A percentile compares a stretch with the other conserved stretches of the same genome.
phyloP scores from a whole-genome alignment of 2,329 filamentous ascomycete genomes.

The Pseudocercospora fijiensis region DNA sequence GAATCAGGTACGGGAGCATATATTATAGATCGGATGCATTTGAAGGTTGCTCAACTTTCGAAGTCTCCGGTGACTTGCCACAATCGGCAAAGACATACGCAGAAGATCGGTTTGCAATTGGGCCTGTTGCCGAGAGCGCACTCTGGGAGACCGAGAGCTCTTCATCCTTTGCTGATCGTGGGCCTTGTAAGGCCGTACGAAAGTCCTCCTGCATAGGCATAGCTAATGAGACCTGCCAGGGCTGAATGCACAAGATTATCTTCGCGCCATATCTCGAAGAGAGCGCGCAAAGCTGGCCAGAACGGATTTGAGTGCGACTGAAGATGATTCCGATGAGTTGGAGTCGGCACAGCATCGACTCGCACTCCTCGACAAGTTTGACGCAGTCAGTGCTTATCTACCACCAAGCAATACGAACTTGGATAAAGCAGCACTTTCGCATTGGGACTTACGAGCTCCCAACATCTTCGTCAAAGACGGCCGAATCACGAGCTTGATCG shows the following conservation, averaged over 20 bases:
- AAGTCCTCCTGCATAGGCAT: neutral
- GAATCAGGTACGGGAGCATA: conserved; percentile 41
- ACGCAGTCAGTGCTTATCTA: conserved; percentile 6
- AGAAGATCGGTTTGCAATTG: conserved; percentile 40
- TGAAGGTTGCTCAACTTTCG: conserved; percentile 35
- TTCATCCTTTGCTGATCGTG: conserved; percentile 40
- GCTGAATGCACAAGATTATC: conserved; percentile 11
- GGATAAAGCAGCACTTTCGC: conserved; percentile 41
- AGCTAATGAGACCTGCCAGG: conserved; percentile 12
- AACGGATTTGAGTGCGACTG: conserved; percentile 21
- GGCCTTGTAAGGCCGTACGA: conserved; percentile 30
- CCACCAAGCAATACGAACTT: conserved; percentile 17
- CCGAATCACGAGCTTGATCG: conserved; percentile 43
- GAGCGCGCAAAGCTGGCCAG: conserved; percentile 6
- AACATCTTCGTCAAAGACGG: conserved; percentile 44
- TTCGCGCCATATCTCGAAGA: conserved; percentile 12
- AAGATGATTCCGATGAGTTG: neutral
- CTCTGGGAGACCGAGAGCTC: conserved; percentile 41
- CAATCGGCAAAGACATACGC: conserved; percentile 36
- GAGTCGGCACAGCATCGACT: conserved; percentile 12
- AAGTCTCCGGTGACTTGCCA: conserved; percentile 15
- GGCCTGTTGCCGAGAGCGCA: conserved; percentile 38
- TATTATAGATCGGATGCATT: conserved; percentile 40
- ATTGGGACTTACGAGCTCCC: conserved; percentile 41
- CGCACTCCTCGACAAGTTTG: conserved; percentile 16